Conservation (phyloP, 2,329 filamentous ascomycete species). For the Passalora sequoiae region DNA sequence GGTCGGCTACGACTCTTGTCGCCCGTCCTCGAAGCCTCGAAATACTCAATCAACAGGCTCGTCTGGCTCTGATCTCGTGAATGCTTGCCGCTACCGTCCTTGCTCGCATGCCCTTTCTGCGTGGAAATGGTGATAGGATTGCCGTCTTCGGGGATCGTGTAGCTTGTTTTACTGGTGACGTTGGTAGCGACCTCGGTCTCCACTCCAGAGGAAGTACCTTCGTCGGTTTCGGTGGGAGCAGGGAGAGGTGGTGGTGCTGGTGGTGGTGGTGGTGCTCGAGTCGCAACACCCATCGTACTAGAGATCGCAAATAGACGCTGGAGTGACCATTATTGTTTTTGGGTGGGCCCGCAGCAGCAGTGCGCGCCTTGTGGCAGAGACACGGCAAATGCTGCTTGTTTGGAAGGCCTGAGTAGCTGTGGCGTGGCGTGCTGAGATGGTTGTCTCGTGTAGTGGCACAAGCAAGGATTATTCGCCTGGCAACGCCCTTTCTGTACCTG, state of each 20-base stretch:
- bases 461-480: background rate
- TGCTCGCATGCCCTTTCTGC: conserved; percentile 47
- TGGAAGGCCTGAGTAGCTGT: background rate
- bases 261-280: conserved; percentile 51
- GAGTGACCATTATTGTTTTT: conserved; percentile 1
- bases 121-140: conserved; percentile 90
- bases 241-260: conserved; percentile 67
- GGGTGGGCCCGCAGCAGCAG: conserved; percentile 3
- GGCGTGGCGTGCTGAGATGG: background rate
- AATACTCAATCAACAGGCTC: conserved; percentile 90
- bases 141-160: conserved; percentile 78
- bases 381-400: background rate
- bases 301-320: background rate
- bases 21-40: conserved; percentile 70
- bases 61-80: conserved; percentile 67
- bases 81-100: conserved; percentile 50
- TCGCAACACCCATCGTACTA: conserved; percentile 40
- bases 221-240: conserved; percentile 69
- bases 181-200: conserved; percentile 58
- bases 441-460: background rate
- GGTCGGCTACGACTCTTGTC: conserved; percentile 63
- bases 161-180: conserved; percentile 65
- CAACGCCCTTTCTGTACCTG: background rate
- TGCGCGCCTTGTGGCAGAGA: background rate
- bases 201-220: conserved; percentile 42